phyloP scores from a whole-genome alignment of 2,329 filamentous ascomycete genomes.

The Periglandula ipomoeae region DNA sequence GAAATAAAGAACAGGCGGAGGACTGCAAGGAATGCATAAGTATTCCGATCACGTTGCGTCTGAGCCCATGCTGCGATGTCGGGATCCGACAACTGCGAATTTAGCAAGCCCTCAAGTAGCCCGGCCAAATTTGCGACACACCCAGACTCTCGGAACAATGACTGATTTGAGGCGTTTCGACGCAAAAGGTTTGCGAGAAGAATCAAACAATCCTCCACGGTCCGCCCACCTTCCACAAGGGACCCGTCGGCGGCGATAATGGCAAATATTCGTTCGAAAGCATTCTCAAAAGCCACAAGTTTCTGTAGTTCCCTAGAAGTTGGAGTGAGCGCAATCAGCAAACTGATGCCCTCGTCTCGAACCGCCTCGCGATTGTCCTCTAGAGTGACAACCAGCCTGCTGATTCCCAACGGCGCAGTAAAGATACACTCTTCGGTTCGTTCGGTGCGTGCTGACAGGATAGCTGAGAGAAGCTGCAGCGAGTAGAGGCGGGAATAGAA shows the following conservation, averaged over 20 bases:
- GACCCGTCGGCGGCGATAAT: slow-evolving; percentile 78
- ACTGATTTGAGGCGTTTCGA: slow-evolving; percentile 85
- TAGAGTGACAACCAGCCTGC: slow-evolving; percentile 72
- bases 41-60: slow-evolving; percentile 75
- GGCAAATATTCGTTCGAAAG: slow-evolving; percentile 77
- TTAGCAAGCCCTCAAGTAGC: slow-evolving; percentile 53
- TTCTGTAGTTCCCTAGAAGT: slow-evolving; percentile 86
- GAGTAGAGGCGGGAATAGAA: slow-evolving; percentile 90
- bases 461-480: slow-evolving; percentile 78
- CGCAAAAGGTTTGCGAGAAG: slow-evolving; percentile 81
- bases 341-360: slow-evolving; percentile 76
- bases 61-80: slow-evolving; percentile 66
- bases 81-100: slow-evolving; percentile 40
- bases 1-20: slow-evolving; percentile 75
- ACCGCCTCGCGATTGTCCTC: slow-evolving; percentile 82
- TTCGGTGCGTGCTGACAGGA: slow-evolving; percentile 76
- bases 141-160: slow-evolving; percentile 84
- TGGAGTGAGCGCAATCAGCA: slow-evolving; percentile 82
- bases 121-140: slow-evolving; percentile 64
- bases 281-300: slow-evolving; percentile 88
- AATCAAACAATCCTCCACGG: slow-evolving; percentile 88
- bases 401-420: slow-evolving; percentile 78
- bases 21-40: slow-evolving; percentile 82
- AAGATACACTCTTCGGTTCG: slow-evolving; percentile 92
- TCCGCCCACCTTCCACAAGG: slow-evolving; percentile 70